Evolutionary conservation across 805 yeast genomes (phyloP), one percentile per base, ranked within the genome.

Genomic region (Clavispora santaluciae): DNA sequence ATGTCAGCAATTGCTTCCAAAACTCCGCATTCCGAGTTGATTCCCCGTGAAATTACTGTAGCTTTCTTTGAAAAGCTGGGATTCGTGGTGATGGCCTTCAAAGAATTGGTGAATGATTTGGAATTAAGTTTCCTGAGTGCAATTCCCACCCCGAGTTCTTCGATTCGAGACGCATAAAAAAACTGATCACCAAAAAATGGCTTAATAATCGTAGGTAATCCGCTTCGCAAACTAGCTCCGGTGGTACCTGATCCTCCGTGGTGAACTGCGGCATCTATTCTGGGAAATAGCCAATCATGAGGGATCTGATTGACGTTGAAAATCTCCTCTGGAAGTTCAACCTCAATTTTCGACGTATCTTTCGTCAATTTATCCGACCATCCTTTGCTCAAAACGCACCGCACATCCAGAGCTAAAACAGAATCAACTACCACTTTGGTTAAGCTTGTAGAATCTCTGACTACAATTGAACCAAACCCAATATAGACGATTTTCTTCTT

Each of bases 191-290:
- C 98, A 60, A 91, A 91, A 56, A 91, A 91, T 2, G 98, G 98
- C 59, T 90, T 91, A 52, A 91, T 79, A 24, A 91, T 75, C 0
- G 95, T 88, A 1, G 98, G 97, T 23, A 85, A 60, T 0, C 98
- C 98, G 11, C 86, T 83, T 46, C 90, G 70, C 40, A 91, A 60
- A 2, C 95, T 76, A 0, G 96, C 96, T 6, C 98, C 98, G 0
- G 97, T 91, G 0, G 97, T 87, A 1, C 98, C 98, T 0, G 95
- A 83, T 0, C 98, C 98, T 29, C 98, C 98, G 59, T 91, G 98
- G 58, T 91, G 98, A 4, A 91, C 96, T 0, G 95, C 95, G 0
- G 91, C 96, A 63, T 91, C 96, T 33, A 91, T 69, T 45, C 78
- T 79, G 0, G 91, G 84, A 62, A 91, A 91, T 26, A 91, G 66